A percentile compares a stretch with the other conserved stretches of the same genome.
These are phyloP conservation scores for Linum usitatissimum DNA, from an alignment of 345 rosid species.

Conservation along the genomic window DNA sequence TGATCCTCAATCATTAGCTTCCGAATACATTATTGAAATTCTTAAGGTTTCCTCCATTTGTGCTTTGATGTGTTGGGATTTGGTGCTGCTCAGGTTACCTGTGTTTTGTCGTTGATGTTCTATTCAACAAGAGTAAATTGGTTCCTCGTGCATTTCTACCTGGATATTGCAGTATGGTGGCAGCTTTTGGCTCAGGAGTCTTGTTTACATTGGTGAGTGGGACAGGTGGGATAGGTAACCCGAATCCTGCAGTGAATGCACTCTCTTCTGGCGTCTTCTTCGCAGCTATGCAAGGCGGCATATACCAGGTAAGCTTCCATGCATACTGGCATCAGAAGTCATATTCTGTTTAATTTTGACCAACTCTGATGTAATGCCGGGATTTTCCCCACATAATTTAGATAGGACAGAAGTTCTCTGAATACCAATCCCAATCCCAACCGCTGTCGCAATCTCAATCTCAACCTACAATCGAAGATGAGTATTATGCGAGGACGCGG, in stretches of 20 bases:
- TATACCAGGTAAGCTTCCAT: constrained; percentile 53
- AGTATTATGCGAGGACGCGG: constrained; percentile 40
- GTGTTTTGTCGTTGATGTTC: neutral
- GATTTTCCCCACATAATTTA: constrained; percentile 16
- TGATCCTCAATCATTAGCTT: neutral
- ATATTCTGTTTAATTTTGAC: constrained; percentile 1
- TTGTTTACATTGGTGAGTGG: constrained; percentile 75
- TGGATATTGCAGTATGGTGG: constrained; percentile 60
- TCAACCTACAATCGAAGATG: constrained; percentile 52
- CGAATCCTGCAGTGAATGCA: constrained; percentile 62
- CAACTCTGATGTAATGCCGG: constrained; percentile 8
- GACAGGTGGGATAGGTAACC: constrained; percentile 63
- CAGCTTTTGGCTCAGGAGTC: constrained; percentile 94
- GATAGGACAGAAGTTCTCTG: constrained; percentile 56
- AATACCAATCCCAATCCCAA: too few species aligned
- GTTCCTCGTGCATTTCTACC: neutral
- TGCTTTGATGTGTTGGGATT: too few species aligned
- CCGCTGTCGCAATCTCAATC: neutral
- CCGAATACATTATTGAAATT: too few species aligned
- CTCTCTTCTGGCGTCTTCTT: constrained; percentile 65
- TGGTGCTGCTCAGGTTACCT: neutral
- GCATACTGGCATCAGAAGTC: neutral
- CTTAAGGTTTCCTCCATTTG: neutral
- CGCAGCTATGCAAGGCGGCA: constrained; percentile 70
- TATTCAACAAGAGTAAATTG: neutral